Percentiles rank a stretch among this genome's conserved stretches.
Conservation (phyloP, 1,139 yeast genomes). For the Kluyveromyces marxianus region DNA sequence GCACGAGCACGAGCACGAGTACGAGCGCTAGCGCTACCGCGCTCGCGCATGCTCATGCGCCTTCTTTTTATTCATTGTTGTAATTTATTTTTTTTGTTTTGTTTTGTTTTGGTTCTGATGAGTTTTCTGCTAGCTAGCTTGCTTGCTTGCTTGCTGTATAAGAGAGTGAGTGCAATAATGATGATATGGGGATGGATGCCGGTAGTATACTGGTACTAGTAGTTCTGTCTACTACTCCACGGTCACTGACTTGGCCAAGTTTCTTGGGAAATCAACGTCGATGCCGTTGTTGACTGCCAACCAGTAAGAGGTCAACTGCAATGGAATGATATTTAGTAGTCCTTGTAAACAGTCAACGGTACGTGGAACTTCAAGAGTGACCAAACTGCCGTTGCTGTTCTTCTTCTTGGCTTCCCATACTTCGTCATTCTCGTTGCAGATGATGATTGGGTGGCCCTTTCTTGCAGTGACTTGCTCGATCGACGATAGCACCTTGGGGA, state of each 20-base stretch:
- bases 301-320: constrained; percentile 97
- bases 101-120: too few species aligned
- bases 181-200: too few species aligned
- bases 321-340: constrained; percentile 83
- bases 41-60: too few species aligned
- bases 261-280: constrained; percentile 98
- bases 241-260: constrained; percentile 96
- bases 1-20: too few species aligned
- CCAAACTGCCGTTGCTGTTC: constrained; percentile 32
- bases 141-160: too few species aligned
- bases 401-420: constrained; percentile 46
- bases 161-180: too few species aligned
- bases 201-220: not conserved
- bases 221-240: constrained; percentile 42
- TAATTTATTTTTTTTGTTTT: too few species aligned
- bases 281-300: constrained; percentile 91
- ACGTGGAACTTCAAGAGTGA: constrained; percentile 80
- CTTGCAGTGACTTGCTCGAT: constrained; percentile 96
- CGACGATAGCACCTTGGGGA: constrained; percentile 92
- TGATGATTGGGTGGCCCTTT: constrained; percentile 91
- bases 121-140: too few species aligned
- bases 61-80: too few species aligned
- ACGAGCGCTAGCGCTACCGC: too few species aligned
- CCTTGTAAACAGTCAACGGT: constrained; percentile 98
- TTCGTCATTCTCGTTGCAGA: constrained; percentile 84